Evolutionary conservation across 1,284 basidiomycete species (phyloP).

Genomic region (Butyriboletus appendiculatus): DNA sequence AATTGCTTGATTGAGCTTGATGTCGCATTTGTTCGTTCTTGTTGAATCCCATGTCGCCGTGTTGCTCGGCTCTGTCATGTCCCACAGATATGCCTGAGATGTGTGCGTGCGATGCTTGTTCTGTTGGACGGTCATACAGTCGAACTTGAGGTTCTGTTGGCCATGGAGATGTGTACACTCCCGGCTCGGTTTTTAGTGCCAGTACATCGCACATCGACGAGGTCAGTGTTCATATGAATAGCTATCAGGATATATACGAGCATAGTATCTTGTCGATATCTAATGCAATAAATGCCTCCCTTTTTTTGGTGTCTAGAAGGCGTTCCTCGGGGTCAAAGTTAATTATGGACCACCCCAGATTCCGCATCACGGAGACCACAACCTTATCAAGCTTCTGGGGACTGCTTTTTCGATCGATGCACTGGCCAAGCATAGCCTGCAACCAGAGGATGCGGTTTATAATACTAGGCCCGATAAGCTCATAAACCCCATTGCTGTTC

Average conservation of each 20-base stretch:
- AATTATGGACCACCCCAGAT: neutral
- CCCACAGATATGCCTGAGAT: neutral
- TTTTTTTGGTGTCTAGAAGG: neutral
- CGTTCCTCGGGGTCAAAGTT: neutral
- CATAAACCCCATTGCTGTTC: neutral
- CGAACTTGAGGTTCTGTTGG: neutral
- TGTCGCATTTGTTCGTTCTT: neutral
- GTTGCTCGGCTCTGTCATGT: neutral
- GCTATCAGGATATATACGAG: neutral
- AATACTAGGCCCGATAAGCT: neutral
- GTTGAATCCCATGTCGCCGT: neutral
- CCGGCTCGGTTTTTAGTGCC: neutral
- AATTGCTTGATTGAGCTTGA: slow-evolving; percentile 12
- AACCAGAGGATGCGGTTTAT: neutral
- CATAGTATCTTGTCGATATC: neutral
- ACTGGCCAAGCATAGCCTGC: neutral
- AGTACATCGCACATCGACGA: neutral
- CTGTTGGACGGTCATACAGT: neutral
- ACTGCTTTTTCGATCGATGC: neutral
- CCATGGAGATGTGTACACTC: neutral
- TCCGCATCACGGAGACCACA: neutral
- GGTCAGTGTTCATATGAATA: neutral
- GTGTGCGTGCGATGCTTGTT: neutral
- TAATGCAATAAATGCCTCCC: neutral
- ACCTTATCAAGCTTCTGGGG: too few species aligned